Base-by-base conservation (phyloP, 306 rosid species). In the Albizia julibrissin region DNA sequence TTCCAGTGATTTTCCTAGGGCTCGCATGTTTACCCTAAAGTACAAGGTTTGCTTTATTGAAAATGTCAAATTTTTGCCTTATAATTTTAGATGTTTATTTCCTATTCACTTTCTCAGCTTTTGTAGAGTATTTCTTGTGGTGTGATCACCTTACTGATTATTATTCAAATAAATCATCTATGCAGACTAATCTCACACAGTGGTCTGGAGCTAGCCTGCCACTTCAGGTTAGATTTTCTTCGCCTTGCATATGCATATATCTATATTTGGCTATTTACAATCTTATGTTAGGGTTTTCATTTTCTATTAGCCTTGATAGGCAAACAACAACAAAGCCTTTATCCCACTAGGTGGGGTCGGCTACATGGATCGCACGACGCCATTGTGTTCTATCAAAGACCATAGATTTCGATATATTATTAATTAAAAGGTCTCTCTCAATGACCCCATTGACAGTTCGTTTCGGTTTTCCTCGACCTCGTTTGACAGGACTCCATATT, bases 151-250 rank as follows among this genome's bases (percentile, higher is more conserved):
- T 40, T 40, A 79, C 76, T 74, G 86, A 79, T 86, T 91, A 44
- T 90, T 81, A 81, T 85, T 65, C 56, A 64, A 19, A 47, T 72
- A 50, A 77, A 80, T 79, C 54, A 65, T 83, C 59, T 86, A 50
- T 92, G 89, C 97, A 95, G 99, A 87, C 96, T 86, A 95, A 90
- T 89, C 93, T 95, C 83, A 92, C 99, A 37, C 97, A 92, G 79
- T 95, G 98, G 99, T 93, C 99, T 46, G 99, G 99, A 69, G 93
- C 99, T 87, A 95, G 97, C 93, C 82, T 95, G 74, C 99, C 99
- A 58, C 97, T 93, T 80, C 98, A 95, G 97, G 99, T 95, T 77
- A 72, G 88, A 79, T 59, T 56, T 56, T 81, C 34, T 78, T 76
- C 49, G 13, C 21, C 40, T 37, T 37, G 8, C 40, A 37, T 13